Evolutionary conservation across 2,329 filamentous ascomycete species (phyloP), one percentile per base, ranked within the genome.

Genomic region (Penicillium verrucosum): DNA sequence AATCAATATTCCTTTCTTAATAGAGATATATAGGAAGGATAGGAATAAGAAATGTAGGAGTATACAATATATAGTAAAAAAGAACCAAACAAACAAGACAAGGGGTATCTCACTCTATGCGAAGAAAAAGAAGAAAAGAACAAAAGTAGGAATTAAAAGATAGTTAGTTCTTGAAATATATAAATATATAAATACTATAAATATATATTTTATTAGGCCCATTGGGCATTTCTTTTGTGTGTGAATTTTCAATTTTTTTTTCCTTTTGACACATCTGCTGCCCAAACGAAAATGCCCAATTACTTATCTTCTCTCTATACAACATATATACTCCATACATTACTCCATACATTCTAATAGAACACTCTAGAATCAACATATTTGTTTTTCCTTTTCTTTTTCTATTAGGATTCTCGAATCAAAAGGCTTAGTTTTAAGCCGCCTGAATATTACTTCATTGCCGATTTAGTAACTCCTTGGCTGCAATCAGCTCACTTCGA

Each of bases 401-500:
- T 54, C 25, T 12, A 44, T 50, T 46, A 53, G 48, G 48, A 51
- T 51, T 27, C 48, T 44, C 16, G 29, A 54, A 29, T 51, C 47
- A 51, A 34, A 38, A 38, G 12, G 12, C 30, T 30, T 50, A 25
- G 21, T 23, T 51, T 43, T 43, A 32, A 51, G 48, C 48, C 48
- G 38, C 48, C 21, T 43, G 18, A 45, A 40, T 43, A 18, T 23
- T 46, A 21, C 27, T 38, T 53, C 44, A 43, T 45, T 55, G 61
- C 34, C 61, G 68, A 67, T 71, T 68, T 51, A 79, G 64, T 53
- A 79, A 60, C 51, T 74, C 73, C 60, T 76, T 72, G 25, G 73
- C 73, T 18, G 76, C 75, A 58, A 74, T 72, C 5, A 79, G 61
- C 60, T 78, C 77, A 41, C 71, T 69, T 61, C 73, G 70, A 38